A percentile compares a stretch with the other conserved stretches of the same genome.
Conservation (phyloP, 495 filamentous ascomycete species). For the Neurospora sp. region DNA sequence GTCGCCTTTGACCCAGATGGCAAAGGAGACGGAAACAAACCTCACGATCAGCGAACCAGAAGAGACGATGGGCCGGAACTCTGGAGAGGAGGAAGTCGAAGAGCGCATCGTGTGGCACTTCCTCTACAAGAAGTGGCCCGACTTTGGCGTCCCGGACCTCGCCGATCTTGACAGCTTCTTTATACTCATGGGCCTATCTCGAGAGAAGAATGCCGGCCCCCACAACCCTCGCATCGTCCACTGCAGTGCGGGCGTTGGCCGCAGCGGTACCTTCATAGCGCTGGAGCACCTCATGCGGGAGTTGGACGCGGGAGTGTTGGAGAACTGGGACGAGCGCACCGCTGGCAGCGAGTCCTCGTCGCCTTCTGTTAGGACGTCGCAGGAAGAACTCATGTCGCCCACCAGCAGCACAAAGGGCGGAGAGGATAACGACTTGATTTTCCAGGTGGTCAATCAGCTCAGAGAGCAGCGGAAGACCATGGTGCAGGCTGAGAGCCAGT, state of each 20-base stretch:
- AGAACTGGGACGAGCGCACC: slow-evolving; percentile 23
- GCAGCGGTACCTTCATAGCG: slow-evolving; percentile 90
- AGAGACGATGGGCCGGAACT: background rate
- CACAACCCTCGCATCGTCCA: slow-evolving; percentile 81
- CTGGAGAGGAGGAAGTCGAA: slow-evolving; percentile 31
- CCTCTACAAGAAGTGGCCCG: slow-evolving; percentile 87
- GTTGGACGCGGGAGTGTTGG: slow-evolving; percentile 63
- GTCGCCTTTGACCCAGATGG: background rate
- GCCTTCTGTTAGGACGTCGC: background rate
- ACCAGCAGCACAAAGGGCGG: background rate
- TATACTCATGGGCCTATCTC: slow-evolving; percentile 64
- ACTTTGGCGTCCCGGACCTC: slow-evolving; percentile 78
- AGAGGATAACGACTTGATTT: slow-evolving; percentile 40
- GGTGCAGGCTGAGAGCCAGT: slow-evolving; percentile 87
- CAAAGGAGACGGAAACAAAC: slow-evolving; percentile 5
- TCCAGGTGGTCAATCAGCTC: slow-evolving; percentile 68
- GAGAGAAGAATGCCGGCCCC: slow-evolving; percentile 51
- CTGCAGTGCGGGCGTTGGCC: slow-evolving; percentile 88
- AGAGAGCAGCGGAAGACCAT: slow-evolving; percentile 89
- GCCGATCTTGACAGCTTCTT: slow-evolving; percentile 71
- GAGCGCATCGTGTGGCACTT: slow-evolving; percentile 78
- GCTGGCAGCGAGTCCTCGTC: background rate
- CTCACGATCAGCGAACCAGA: background rate
- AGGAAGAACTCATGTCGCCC: background rate
- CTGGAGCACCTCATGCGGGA: slow-evolving; percentile 82